phyloP scores from a whole-genome alignment of 1,284 basidiomycete species.

The Microbotryum violaceum region DNA sequence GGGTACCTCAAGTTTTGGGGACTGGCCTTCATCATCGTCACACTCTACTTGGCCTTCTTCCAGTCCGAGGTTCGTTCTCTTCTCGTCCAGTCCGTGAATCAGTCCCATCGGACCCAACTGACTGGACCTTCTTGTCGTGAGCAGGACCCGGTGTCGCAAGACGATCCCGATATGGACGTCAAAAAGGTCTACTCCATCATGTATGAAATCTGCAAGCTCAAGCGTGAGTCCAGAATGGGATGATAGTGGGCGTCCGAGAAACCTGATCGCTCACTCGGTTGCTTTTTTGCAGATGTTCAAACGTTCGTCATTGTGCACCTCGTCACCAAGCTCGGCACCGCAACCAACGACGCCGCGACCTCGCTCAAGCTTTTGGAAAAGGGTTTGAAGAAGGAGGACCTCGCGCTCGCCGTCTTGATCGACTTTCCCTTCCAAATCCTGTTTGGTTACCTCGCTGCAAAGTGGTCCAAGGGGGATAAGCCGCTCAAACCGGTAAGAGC shows the following conservation, averaged over 20 bases:
- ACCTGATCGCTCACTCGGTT: too few species aligned
- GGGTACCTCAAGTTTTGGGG: slow-evolving; percentile 85
- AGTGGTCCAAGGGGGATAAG: slow-evolving; percentile 54
- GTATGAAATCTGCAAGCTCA: slow-evolving; percentile 84
- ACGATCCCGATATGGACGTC: slow-evolving; percentile 74
- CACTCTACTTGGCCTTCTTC: slow-evolving; percentile 77
- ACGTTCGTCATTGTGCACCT: slow-evolving; percentile 78
- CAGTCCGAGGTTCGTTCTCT: slow-evolving; percentile 67
- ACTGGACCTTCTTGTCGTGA: background rate
- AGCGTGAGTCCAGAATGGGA: slow-evolving; percentile 53
- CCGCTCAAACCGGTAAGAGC: slow-evolving; percentile 41
- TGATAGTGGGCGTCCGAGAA: too few species aligned
- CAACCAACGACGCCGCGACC: slow-evolving; percentile 87
- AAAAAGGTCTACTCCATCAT: slow-evolving; percentile 87
- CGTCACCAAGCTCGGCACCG: slow-evolving; percentile 91
- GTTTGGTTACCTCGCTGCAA: slow-evolving; percentile 91
- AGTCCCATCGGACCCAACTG: background rate
- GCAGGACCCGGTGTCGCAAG: slow-evolving; percentile 62
- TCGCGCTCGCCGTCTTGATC: slow-evolving; percentile 87
- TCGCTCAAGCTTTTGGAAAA: slow-evolving; percentile 95
- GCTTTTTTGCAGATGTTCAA: slow-evolving; percentile 65
- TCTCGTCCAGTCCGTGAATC: too few species aligned
- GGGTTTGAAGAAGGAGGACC: slow-evolving; percentile 87
- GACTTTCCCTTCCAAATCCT: slow-evolving; percentile 97
- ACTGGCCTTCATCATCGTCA: slow-evolving; percentile 69